phyloP scores from a whole-genome alignment of 768 basidiomycete species.

The Pisolithus marmoratus region DNA sequence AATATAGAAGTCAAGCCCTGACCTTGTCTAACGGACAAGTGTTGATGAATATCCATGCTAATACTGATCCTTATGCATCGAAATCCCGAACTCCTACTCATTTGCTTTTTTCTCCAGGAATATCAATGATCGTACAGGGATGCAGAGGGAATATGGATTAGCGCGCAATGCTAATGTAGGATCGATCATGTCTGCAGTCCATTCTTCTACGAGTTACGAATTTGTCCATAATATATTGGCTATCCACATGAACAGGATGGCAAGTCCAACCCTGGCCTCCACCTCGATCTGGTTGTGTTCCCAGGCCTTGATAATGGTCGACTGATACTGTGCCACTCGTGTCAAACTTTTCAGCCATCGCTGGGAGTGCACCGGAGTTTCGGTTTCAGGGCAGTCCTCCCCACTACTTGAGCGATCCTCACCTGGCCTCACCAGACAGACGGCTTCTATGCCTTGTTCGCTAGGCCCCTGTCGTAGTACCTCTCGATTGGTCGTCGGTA shows the following conservation, averaged over 20 bases:
- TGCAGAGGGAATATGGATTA: not conserved
- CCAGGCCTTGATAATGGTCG: conserved; percentile 15
- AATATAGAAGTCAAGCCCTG: conserved; percentile 92
- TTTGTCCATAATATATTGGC: conserved; percentile 57
- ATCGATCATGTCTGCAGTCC: not conserved
- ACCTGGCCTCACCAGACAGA: conserved; percentile 4
- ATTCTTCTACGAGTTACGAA: conserved; percentile 8
- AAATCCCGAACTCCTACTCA: conserved; percentile 10
- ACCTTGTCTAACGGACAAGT: conserved; percentile 66
- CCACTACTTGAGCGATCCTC: conserved; percentile 9
- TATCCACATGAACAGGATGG: conserved; percentile 52
- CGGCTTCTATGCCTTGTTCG: conserved; percentile 5
- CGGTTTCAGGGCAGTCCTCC: conserved; percentile 29
- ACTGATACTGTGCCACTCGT: conserved; percentile 19
- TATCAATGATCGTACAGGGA: not conserved
- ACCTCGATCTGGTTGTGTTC: conserved; percentile 32
- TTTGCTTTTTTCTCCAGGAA: conserved; percentile 7
- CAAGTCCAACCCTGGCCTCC: conserved; percentile 37
- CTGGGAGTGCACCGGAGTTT: conserved; percentile 28
- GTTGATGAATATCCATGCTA: conserved; percentile 87
- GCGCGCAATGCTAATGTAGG: not conserved
- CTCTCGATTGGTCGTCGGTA: conserved; percentile 13
- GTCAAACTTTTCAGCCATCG: conserved; percentile 51
- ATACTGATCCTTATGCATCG: conserved; percentile 51
- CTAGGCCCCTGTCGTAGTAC: not conserved